Conservation (phyloP, 2,329 filamentous ascomycete genomes). For the Xylaria hypoxylon region DNA sequence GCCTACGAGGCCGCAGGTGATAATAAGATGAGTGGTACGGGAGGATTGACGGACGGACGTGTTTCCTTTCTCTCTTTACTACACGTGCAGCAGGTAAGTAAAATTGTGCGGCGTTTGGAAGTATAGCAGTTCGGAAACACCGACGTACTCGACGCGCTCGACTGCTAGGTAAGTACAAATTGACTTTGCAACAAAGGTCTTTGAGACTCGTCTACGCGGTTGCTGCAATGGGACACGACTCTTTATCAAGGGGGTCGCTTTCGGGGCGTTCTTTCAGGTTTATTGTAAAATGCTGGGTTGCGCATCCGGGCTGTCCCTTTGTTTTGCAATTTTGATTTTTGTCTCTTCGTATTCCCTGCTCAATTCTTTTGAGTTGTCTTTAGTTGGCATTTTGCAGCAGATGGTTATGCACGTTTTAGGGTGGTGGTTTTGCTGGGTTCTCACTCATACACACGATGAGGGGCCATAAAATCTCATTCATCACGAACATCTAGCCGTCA, state of each 20-base stretch:
- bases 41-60: background rate
- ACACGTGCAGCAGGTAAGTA: background rate
- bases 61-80: background rate
- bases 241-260: slow-evolving; percentile 18
- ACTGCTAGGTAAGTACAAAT: background rate
- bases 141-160: background rate
- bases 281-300: background rate
- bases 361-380: no score
- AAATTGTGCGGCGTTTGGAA: background rate
- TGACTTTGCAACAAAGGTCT: slow-evolving; percentile 15
- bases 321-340: background rate
- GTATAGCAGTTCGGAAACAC: background rate
- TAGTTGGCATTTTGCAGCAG: no score
- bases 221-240: background rate
- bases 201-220: background rate
- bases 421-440: no score
- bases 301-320: background rate
- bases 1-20: background rate
- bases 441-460: no score
- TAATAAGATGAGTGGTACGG: background rate
- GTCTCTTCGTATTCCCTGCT: background rate
- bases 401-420: no score
- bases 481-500: no score
- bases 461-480: no score
- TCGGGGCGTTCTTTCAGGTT: slow-evolving; percentile 19